Conservation (phyloP, 305 asterid species). For the Fraxinus albicans region DNA sequence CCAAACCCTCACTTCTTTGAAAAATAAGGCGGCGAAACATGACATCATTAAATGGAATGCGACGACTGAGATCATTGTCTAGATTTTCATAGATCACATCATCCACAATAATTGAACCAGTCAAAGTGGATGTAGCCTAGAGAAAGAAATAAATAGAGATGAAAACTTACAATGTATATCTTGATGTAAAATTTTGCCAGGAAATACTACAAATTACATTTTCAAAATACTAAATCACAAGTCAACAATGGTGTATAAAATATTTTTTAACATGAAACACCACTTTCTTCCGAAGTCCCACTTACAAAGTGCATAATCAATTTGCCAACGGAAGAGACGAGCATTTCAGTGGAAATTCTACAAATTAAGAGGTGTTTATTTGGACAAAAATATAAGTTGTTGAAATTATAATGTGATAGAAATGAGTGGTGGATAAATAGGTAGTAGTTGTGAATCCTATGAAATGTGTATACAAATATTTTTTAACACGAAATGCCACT, state of each 20-base stretch:
- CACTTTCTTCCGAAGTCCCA: neutral
- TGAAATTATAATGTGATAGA: too few relatives aligned
- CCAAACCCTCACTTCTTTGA: slow-evolving; percentile 66
- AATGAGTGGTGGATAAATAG: too few relatives aligned
- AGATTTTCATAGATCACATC: slow-evolving; percentile 72
- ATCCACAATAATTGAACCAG: slow-evolving; percentile 83
- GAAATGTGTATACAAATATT: too few relatives aligned
- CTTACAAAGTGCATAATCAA: neutral
- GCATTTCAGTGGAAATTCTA: neutral
- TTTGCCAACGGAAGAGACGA: neutral
- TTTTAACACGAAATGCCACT: too few relatives aligned
- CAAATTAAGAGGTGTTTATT: neutral
- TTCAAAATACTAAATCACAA: neutral
- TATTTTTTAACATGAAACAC: neutral
- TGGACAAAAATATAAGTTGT: too few relatives aligned
- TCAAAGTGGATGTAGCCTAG: slow-evolving; percentile 72
- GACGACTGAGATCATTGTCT: slow-evolving; percentile 43
- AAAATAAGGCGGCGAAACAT: slow-evolving; percentile 82
- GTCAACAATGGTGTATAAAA: neutral
- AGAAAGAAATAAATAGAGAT: slow-evolving; percentile 12
- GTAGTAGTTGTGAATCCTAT: too few relatives aligned
- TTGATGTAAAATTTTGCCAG: neutral
- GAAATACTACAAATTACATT: neutral
- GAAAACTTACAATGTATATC: neutral
- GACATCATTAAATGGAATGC: slow-evolving; percentile 47